Percentiles rank a stretch among this genome's conserved stretches.
Conservation (phyloP, 2,329 filamentous ascomycete species). For the Blastomyces silverae region DNA sequence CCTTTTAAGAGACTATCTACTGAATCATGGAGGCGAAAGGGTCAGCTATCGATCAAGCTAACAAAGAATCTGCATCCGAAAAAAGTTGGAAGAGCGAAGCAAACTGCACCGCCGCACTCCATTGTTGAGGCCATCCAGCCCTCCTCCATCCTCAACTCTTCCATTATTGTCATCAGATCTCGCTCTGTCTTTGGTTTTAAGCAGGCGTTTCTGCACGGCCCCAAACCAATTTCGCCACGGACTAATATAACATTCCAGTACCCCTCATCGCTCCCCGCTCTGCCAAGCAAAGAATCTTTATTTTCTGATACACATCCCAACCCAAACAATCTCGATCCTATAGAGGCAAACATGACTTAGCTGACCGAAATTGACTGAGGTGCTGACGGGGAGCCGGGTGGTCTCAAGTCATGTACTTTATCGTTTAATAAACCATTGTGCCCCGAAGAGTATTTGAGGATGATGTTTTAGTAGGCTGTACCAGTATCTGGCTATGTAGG, state of each 20-base stretch:
- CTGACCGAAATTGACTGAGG: neutral
- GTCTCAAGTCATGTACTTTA: neutral
- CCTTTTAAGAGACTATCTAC: no score
- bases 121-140: neutral
- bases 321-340: neutral
- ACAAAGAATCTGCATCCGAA: neutral
- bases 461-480: neutral
- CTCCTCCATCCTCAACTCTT: neutral
- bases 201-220: neutral
- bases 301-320: neutral
- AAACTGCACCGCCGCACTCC: conserved; percentile 5
- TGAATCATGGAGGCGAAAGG: neutral
- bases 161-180: neutral
- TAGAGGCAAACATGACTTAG: neutral
- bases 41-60: neutral
- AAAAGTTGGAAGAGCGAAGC: conserved; percentile 8
- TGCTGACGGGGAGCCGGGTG: neutral
- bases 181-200: neutral
- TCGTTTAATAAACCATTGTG: neutral
- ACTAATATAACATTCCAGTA: neutral
- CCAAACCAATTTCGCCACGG: neutral
- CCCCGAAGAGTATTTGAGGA: neutral
- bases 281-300: neutral
- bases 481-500: no score
- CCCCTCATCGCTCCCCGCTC: neutral